Conservation (phyloP, 2,329 filamentous ascomycete species). For the Helminthosporium solani region DNA sequence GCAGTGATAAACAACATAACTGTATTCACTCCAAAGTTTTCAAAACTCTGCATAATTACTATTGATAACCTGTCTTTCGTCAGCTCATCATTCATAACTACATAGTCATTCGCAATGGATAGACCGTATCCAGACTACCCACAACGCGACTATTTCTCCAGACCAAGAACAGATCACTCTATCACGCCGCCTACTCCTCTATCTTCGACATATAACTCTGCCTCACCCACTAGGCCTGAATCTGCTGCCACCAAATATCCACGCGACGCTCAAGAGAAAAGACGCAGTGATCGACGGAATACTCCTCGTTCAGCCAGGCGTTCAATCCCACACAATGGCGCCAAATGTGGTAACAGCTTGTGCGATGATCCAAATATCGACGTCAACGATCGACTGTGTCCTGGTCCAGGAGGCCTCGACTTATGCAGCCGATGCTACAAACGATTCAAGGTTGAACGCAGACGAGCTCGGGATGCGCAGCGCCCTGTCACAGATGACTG, state of each 20-base stretch:
- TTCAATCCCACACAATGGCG: conserved; percentile 11
- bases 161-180: conserved; percentile 8
- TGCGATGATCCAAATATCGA: conserved; percentile 11
- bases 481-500: conserved; percentile 11
- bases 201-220: conserved; percentile 3
- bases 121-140: conserved; percentile 10
- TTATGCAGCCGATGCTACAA: conserved; percentile 16
- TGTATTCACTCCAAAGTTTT: no score
- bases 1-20: no score
- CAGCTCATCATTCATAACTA: no score
- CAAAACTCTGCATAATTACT: no score
- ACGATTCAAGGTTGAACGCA: conserved; percentile 15
- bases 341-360: conserved; percentile 11
- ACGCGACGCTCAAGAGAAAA: conserved; percentile 7
- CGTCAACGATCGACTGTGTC: conserved; percentile 10
- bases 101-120: conserved; percentile 11
- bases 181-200: background rate
- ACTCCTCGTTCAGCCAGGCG: conserved; percentile 4
- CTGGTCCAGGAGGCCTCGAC: conserved; percentile 9
- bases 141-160: conserved; percentile 4
- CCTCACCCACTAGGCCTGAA: conserved; percentile 5
- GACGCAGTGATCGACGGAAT: conserved; percentile 6
- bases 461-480: conserved; percentile 11
- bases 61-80: no score
- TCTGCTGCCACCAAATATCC: conserved; percentile 4